Percentiles rank a stretch among this genome's conserved stretches.
Conservation (phyloP, 108 stramenopile species). For the Pseudonitzschia pungens region DNA sequence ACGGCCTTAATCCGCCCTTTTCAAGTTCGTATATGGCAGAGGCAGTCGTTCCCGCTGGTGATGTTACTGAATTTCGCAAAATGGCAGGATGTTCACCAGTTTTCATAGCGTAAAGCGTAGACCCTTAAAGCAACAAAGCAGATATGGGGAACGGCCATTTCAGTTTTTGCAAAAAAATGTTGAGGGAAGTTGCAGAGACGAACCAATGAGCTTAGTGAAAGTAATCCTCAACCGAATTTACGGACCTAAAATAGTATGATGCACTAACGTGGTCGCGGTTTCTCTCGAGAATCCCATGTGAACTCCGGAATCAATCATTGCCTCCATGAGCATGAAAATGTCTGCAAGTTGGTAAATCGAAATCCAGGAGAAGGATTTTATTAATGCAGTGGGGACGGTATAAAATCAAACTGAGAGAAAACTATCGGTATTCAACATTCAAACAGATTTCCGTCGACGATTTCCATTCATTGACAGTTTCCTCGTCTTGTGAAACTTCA, state of each 20-base stretch:
- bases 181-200: too few species aligned
- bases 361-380: background rate
- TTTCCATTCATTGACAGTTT: too few species aligned
- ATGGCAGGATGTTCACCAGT: conserved; percentile 82
- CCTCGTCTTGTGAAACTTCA: background rate
- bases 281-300: conserved; percentile 90
- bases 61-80: conserved; percentile 85
- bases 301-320: conserved; percentile 92
- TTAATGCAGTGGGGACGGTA: background rate
- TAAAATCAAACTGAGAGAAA: background rate
- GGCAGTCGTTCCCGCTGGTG: conserved; percentile 94
- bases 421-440: too few species aligned
- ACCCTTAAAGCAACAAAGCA: conserved; percentile 49
- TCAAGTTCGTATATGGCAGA: conserved; percentile 91
- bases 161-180: too few species aligned
- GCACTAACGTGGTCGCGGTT: conserved; percentile 72
- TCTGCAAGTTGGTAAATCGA: conserved; percentile 10
- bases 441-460: too few species aligned
- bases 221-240: too few species aligned
- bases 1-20: conserved; percentile 78
- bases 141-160: background rate
- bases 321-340: conserved; percentile 91
- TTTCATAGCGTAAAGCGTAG: conserved; percentile 85
- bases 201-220: too few species aligned
- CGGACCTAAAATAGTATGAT: conserved; percentile 62